Conservation (phyloP, 208 protist species). For the Leishmania mexicana region DNA sequence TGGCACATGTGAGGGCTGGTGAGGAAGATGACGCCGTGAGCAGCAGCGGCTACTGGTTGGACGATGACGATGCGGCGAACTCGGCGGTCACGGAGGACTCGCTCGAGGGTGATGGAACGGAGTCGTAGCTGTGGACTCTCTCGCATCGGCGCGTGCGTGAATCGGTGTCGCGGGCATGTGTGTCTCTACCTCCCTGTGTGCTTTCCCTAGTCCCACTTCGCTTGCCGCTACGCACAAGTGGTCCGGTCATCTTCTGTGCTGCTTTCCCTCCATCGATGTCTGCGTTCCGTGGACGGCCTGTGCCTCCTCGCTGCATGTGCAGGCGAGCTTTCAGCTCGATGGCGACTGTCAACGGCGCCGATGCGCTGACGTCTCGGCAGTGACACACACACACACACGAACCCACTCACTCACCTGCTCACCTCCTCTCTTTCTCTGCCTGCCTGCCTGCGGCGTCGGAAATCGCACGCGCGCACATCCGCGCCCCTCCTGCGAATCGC, state of each 20-base stretch:
- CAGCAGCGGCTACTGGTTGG: conserved; percentile 31
- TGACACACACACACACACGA: not conserved
- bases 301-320: not conserved
- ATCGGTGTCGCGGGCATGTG: not conserved
- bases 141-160: not conserved
- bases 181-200: not conserved
- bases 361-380: not conserved
- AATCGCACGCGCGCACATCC: not conserved
- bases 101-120: not conserved
- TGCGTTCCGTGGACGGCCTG: not conserved
- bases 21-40: conserved; percentile 11
- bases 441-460: not conserved
- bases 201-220: not conserved
- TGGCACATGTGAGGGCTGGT: conserved; percentile 4
- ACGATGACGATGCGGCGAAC: conserved; percentile 11
- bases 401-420: not conserved
- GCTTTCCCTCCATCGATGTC: not conserved
- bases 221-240: not conserved
- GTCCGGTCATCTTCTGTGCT: not conserved
- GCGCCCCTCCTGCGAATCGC: not conserved
- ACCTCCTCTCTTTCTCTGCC: not conserved
- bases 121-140: not conserved
- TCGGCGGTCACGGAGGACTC: conserved; percentile 21
- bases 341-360: too few species aligned
- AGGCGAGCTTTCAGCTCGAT: not conserved